phyloP scores from a whole-genome alignment of 2,329 filamentous ascomycete genomes.

The Aspergillus bombycis region DNA sequence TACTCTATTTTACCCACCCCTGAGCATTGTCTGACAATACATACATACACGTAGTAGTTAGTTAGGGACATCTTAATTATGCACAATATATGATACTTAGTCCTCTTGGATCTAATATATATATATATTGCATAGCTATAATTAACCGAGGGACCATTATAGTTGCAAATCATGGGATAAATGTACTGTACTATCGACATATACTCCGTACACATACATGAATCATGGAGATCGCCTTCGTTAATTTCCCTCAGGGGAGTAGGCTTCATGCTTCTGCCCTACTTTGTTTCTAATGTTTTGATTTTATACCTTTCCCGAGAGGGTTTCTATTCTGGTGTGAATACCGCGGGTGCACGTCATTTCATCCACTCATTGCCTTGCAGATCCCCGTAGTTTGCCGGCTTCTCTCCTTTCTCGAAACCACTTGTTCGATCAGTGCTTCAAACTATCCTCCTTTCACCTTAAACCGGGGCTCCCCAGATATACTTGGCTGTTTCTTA shows the following conservation, averaged over 20 bases:
- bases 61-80: neutral
- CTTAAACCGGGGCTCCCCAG: neutral
- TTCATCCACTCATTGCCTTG: conserved; percentile 14
- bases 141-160: neutral
- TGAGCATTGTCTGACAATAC: neutral
- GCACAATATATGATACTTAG: neutral
- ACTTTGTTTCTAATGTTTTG: neutral
- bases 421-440: neutral
- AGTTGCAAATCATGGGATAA: neutral
- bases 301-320: neutral
- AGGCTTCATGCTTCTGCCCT: neutral
- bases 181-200: neutral
- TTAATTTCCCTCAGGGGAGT: neutral
- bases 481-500: neutral
- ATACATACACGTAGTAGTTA: neutral
- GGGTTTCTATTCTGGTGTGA: neutral
- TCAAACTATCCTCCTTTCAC: conserved; percentile 3
- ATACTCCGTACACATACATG: neutral
- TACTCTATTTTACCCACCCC: neutral
- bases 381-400: conserved; percentile 16
- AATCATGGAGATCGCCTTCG: neutral
- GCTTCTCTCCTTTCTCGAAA: conserved; percentile 4
- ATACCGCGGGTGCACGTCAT: conserved; percentile 14
- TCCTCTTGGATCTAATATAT: neutral
- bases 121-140: neutral